Percentiles rank a stretch among this genome's conserved stretches.
Evolutionary conservation across 306 rosid genomes (phyloP).

Genomic region (Fagus crenata): DNA sequence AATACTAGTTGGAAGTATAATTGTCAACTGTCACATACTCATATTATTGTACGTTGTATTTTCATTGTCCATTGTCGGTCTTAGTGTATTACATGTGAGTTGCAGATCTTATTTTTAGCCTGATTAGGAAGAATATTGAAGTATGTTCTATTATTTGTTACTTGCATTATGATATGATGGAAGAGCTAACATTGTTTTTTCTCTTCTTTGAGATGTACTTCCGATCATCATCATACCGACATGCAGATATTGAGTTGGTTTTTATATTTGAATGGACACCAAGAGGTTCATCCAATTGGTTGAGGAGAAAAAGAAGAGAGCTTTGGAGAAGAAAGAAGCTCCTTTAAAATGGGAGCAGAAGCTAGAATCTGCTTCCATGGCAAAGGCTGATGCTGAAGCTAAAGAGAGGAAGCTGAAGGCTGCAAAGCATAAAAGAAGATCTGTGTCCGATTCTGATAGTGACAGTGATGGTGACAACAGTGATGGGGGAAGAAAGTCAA

Average conservation of each 20-base stretch:
- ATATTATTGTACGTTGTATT: no score
- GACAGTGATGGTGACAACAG: conserved; percentile 50
- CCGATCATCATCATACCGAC: conserved; percentile 75
- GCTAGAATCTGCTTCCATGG: conserved; percentile 81
- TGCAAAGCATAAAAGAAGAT: conserved; percentile 61
- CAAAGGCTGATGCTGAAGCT: conserved; percentile 75
- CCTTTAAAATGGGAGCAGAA: conserved; percentile 95
- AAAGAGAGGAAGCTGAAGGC: conserved; percentile 63
- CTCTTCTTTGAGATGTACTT: conserved; percentile 99
- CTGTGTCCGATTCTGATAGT: conserved; percentile 44
- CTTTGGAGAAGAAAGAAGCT: conserved; percentile 92
- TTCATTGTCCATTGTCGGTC: no score
- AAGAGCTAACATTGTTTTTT: conserved; percentile 85
- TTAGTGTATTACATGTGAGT: neutral
- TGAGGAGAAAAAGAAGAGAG: conserved; percentile 87
- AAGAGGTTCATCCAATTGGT: conserved; percentile 83
- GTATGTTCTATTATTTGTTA: neutral
- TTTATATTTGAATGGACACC: conserved; percentile 68
- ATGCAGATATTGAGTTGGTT: conserved; percentile 82
- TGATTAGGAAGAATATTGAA: neutral
- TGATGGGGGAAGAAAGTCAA: conserved; percentile 46
- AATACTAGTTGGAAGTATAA: no score
- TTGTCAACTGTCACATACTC: no score
- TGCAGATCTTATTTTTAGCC: neutral
- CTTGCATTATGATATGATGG: conserved; percentile 29